Conservation (phyloP, 495 filamentous ascomycete species). For the Cercophora newfieldiana region DNA sequence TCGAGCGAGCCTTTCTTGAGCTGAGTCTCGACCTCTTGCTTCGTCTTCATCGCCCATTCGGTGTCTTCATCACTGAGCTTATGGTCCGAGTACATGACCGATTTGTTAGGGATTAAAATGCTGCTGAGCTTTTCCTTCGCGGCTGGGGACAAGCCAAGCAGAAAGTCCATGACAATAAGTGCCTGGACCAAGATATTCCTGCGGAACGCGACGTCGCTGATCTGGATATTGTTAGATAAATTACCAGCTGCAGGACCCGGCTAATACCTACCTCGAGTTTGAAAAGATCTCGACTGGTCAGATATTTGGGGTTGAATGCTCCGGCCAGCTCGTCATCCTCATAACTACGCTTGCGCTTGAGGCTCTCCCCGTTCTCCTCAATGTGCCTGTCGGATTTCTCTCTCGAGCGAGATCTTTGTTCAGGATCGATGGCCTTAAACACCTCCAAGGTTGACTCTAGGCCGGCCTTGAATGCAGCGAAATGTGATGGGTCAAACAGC, state of each 20-base stretch:
- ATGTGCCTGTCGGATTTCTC: constrained; percentile 46
- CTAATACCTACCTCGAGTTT: constrained; percentile 72
- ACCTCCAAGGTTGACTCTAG: constrained; percentile 75
- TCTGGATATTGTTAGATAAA: constrained; percentile 47
- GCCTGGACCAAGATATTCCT: constrained; percentile 92
- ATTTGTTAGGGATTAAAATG: constrained; percentile 69
- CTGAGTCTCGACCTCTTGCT: constrained; percentile 71
- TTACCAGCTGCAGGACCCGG: neutral
- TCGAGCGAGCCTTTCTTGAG: constrained; percentile 65
- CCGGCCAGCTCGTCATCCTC: constrained; percentile 62
- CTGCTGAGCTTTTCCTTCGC: constrained; percentile 74
- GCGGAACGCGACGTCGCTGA: constrained; percentile 90
- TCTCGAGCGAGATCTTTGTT: constrained; percentile 45
- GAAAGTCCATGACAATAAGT: constrained; percentile 89
- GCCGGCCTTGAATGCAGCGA: constrained; percentile 73
- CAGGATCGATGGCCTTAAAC: constrained; percentile 77
- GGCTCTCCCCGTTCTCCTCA: constrained; percentile 61
- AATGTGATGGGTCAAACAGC: constrained; percentile 69
- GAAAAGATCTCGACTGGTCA: constrained; percentile 93
- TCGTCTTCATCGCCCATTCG: constrained; percentile 76
- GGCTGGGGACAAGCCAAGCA: constrained; percentile 81
- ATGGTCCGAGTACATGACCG: constrained; percentile 77
- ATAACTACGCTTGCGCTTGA: constrained; percentile 74
- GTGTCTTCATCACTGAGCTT: constrained; percentile 78
- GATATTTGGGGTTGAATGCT: constrained; percentile 93